Evolutionary conservation across 2,329 filamentous ascomycete species (phyloP), one percentile per base, ranked within the genome.

Genomic region (Hymenoscyphus repandus): DNA sequence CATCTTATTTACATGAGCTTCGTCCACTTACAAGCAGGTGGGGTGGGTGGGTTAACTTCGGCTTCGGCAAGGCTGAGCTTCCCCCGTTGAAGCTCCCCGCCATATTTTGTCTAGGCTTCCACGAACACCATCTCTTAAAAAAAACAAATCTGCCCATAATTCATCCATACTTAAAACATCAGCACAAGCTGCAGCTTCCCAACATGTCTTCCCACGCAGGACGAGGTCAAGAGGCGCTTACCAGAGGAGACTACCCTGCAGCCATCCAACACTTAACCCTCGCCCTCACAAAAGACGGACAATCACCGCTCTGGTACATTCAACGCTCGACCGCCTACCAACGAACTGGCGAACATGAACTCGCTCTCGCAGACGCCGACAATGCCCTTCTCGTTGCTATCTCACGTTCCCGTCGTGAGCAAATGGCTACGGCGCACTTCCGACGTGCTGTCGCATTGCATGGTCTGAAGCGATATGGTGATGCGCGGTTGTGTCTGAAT

Each of bases 351-450:
- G 73, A 82, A 45, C 76, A 80, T 50, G 73, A 80, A 2, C 75
- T 79, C 18, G 87, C 90, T 1, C 78, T 93, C 40, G 73, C 72
- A 36, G 87, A 91, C 68, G 83, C 85, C 34, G 81, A 90, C 55
- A 74, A 76, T 43, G 87, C 83, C 2, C 77, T 86, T 47, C 70
- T 77, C 34, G 70, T 77, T 3, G 85, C 84, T 2, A 72, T 72
- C 22, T 76, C 85, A 55, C 85, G 92, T 37, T 87, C 79, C 31
- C 86, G 85, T 62, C 82, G 87, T 45, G 82, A 89, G 57, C 77
- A 86, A 30, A 89, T 96, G 67, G 76, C 83, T 41, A 80, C 89
- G n/a, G 85, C 88, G 1, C 89, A 96, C 63, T 81, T 93, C 62
- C 82, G 91, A 59, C 82, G 92, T 34, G 87, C 82, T 5, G 80